Evolutionary conservation across 1,284 basidiomycete species (phyloP), one percentile per base, ranked within the genome.

Genomic region (Sporisorium sorghi): DNA sequence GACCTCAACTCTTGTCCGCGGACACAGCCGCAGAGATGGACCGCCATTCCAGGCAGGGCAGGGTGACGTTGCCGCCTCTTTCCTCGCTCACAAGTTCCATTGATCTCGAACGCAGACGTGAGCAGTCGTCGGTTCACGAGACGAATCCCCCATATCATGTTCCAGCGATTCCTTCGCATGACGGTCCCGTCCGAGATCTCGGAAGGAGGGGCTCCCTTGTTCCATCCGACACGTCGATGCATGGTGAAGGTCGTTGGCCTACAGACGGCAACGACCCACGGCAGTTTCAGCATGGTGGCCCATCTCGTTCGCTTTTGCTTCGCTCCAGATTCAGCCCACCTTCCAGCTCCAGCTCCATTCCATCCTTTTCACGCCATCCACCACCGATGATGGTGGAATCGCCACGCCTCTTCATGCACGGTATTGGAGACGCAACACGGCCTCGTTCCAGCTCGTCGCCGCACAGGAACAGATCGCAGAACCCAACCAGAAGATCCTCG

Each of bases 51-150:
- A 54, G 47, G 21, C 52, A 48, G 5, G 35, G 24, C 11, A 73
- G 44, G 56, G 60, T 73, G 14, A 73, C 60, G 2, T 30, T 73
- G 21, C 70, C 70, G 3, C 70, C 70, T 21, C 60, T 73, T 15
- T 69, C 70, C 8, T 51, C 65, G 24, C 64, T 73, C 24, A 73
- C 70, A 12, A 42, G 57, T 15, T 67, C 70, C 33, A 56, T 68
- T 47, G 57, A 50, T 24, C 46, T 43, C 10, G 70, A 54, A 21
- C 50, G 49, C n/a, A 44, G 49, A 26, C 46, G 49, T 33, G 53
- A 64, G 5, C 24, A 33, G 15, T n/a, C 43, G 17, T 21, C 44
- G 0, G 12, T 12, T 19, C 40, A 26, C 23, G 42, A 40, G 5
- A 37, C 33, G 11, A n/a, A 46, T 30, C 30, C 54, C 30, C 14